phyloP scores from a whole-genome alignment of 768 basidiomycete species.

The Boletus rufocinnamomeus region DNA sequence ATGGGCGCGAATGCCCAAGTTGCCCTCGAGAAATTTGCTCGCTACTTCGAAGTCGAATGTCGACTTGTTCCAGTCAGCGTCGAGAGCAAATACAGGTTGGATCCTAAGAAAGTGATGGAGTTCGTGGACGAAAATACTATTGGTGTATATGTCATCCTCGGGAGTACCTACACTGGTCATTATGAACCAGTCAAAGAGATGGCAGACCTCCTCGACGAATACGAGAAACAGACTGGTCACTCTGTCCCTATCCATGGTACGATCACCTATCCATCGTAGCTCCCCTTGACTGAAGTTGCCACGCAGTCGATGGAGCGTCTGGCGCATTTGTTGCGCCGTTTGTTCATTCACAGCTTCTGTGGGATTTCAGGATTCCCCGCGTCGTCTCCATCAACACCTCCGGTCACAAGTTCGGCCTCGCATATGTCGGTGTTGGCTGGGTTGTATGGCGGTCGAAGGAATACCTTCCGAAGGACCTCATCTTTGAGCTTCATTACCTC shows the following conservation, averaged over 20 bases:
- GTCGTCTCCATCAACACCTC: slow-evolving; percentile 61
- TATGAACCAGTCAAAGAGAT: slow-evolving; percentile 86
- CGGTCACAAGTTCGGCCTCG: slow-evolving; percentile 63
- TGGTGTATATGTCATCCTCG: slow-evolving; percentile 63
- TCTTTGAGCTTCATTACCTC: slow-evolving; percentile 60
- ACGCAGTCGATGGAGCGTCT: slow-evolving; percentile 55
- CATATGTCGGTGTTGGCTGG: slow-evolving; percentile 64
- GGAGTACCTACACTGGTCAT: slow-evolving; percentile 58
- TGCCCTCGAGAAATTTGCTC: slow-evolving; percentile 69
- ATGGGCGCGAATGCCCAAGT: slow-evolving; percentile 74
- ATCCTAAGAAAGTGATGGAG: slow-evolving; percentile 63
- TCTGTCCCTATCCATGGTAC: slow-evolving; percentile 45
- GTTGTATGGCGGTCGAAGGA: slow-evolving; percentile 60
- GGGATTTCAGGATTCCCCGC: slow-evolving; percentile 63
- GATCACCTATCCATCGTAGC: slow-evolving; percentile 28
- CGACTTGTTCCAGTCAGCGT: slow-evolving; percentile 63
- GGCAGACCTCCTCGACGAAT: slow-evolving; percentile 66
- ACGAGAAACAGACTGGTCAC: slow-evolving; percentile 48
- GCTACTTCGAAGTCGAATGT: slow-evolving; percentile 67
- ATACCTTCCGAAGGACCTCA: slow-evolving; percentile 66
- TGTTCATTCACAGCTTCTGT: slow-evolving; percentile 50
- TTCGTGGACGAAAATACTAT: slow-evolving; percentile 73
- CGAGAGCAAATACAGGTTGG: slow-evolving; percentile 78
- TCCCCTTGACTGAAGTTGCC: slow-evolving; percentile 5
- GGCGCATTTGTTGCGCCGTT: slow-evolving; percentile 68